A percentile compares a stretch with the other conserved stretches of the same genome.
Conservation (phyloP, 225 moss, liverwort and hornwort species). For the Pseudoscleropodium purum region DNA sequence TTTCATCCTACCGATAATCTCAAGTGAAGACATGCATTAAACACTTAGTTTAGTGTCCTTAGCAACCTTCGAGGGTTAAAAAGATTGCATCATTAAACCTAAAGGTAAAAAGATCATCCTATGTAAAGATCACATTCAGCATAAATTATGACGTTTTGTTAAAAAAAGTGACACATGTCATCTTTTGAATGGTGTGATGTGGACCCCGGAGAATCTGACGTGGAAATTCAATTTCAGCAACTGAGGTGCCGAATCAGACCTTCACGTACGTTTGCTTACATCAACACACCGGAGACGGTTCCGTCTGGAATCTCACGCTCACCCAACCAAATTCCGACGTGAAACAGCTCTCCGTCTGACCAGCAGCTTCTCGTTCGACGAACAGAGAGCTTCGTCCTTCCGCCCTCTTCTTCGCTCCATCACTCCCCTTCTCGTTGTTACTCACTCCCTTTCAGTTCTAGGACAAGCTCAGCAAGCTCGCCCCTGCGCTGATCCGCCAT, state of each 20-base stretch:
- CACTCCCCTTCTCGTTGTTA: background rate
- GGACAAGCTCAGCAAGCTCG: too few relatives aligned
- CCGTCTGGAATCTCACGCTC: background rate
- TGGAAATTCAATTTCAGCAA: background rate
- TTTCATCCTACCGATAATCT: background rate
- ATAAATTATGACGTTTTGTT: background rate
- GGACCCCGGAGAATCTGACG: background rate
- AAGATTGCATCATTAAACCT: background rate
- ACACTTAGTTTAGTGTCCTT: background rate
- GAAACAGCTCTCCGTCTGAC: background rate
- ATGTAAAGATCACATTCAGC: accelerated
- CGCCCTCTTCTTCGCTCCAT: background rate
- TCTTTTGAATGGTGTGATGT: background rate
- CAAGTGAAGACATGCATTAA: background rate
- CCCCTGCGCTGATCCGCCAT: background rate
- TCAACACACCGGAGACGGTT: background rate
- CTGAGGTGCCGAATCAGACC: background rate
- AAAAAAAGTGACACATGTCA: background rate
- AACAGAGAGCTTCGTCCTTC: background rate
- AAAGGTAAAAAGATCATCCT: background rate
- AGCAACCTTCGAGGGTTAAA: accelerated
- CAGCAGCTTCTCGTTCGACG: background rate
- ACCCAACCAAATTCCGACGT: background rate
- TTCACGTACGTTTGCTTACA: background rate
- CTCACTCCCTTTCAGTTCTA: too few relatives aligned